phyloP scores from a whole-genome alignment of 129 eudicot species.

The Deinandra increscens region DNA sequence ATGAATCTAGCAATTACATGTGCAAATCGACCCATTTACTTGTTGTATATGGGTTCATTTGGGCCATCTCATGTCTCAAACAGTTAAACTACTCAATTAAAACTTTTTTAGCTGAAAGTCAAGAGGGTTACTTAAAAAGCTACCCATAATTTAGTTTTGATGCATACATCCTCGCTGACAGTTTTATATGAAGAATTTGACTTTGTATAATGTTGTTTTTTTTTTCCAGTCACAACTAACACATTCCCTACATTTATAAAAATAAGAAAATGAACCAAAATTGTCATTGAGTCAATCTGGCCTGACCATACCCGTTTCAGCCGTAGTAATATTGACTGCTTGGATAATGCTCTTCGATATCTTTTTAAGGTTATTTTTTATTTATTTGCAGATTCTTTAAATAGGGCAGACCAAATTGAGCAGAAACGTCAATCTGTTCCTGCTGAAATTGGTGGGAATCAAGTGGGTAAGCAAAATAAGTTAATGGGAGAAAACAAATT shows the following conservation, averaged over 20 bases:
- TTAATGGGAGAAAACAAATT: too few species aligned
- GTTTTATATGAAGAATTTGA: not conserved
- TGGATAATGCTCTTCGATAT: too few species aligned
- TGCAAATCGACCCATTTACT: constrained; percentile 4
- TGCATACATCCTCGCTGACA: not conserved
- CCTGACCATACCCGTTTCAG: not conserved
- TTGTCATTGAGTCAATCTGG: not conserved
- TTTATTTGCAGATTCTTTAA: too few species aligned
- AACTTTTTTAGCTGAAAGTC: not conserved
- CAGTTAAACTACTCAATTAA: not conserved
- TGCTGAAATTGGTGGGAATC: too few species aligned
- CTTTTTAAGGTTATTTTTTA: too few species aligned
- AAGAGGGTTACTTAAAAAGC: not conserved
- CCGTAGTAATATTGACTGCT: not conserved
- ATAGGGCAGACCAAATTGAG: too few species aligned
- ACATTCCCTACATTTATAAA: not conserved
- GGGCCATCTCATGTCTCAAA: not conserved
- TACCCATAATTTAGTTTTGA: not conserved
- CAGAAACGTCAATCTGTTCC: too few species aligned
- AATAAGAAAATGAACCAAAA: not conserved
- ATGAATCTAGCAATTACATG: not conserved
- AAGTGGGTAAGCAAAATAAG: too few species aligned
- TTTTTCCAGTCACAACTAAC: not conserved
- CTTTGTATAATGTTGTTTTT: not conserved
- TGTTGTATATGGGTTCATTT: not conserved